Evolutionary conservation across 2,329 filamentous ascomycete species (phyloP).

Genomic region (Didymella exigua): DNA sequence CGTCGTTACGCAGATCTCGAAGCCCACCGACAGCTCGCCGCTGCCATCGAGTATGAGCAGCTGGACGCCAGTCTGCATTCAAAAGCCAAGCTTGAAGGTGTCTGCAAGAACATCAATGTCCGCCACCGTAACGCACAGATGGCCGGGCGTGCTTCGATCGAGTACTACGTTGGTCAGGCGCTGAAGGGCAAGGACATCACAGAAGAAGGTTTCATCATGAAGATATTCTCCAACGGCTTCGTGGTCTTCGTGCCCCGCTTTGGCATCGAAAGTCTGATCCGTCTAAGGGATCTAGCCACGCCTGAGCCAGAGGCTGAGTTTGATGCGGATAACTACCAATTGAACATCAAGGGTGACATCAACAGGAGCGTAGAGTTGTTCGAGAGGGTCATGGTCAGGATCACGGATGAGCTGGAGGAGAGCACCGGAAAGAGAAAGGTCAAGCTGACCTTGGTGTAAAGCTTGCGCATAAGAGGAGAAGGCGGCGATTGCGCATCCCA

Average conservation of each 20-base stretch:
- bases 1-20: constrained; percentile 96
- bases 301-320: constrained; percentile 79
- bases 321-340: constrained; percentile 82
- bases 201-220: constrained; percentile 95
- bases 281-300: constrained; percentile 79
- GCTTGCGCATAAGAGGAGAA: not conserved
- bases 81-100: constrained; percentile 82
- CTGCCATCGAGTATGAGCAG: constrained; percentile 90
- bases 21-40: constrained; percentile 90
- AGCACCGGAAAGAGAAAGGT: constrained; percentile 94
- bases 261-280: constrained; percentile 90
- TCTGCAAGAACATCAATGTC: constrained; percentile 98
- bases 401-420: constrained; percentile 92
- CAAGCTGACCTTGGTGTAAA: constrained; percentile 65
- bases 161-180: constrained; percentile 97
- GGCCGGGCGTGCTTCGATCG: constrained; percentile 89
- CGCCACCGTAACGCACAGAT: constrained; percentile 96
- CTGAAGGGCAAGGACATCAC: constrained; percentile 77
- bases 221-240: constrained; percentile 95
- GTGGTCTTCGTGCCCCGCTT: constrained; percentile 96
- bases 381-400: constrained; percentile 85
- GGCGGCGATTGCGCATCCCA: not conserved
- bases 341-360: constrained; percentile 65
- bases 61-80: constrained; percentile 82
- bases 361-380: constrained; percentile 77